Conservation (phyloP, 225 moss, liverwort and hornwort genomes). For the Lunularia cruciata region DNA sequence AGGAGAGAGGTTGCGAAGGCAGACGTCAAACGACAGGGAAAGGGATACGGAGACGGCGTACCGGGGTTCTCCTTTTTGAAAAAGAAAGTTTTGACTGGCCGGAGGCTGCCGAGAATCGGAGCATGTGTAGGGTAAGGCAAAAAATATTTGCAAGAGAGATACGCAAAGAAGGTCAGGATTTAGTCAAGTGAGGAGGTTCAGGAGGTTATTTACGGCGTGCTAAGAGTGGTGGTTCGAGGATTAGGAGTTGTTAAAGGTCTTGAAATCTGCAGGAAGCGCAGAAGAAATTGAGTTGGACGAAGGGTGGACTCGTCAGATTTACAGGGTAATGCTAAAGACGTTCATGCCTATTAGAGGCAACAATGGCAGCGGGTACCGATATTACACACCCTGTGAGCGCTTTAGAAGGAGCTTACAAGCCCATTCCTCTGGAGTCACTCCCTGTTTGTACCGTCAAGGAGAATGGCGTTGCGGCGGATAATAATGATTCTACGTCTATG, state of each 20-base stretch:
- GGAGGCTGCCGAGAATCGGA: slow-evolving; percentile 13
- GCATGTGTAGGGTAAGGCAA: slow-evolving; percentile 15
- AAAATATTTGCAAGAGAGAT: slow-evolving; percentile 9
- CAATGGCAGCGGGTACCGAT: slow-evolving; percentile 98
- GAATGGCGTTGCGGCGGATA: slow-evolving; percentile 70
- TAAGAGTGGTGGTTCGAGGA: slow-evolving; percentile 1
- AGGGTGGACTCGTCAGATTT: slow-evolving; percentile 20
- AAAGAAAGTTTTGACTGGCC: background rate
- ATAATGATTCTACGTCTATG: slow-evolving; percentile 37
- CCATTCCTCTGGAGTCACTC: slow-evolving; percentile 42
- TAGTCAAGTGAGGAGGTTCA: background rate
- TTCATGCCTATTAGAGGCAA: slow-evolving; percentile 79
- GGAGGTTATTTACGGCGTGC: slow-evolving; percentile 2
- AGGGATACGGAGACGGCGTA: background rate
- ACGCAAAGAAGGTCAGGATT: slow-evolving; percentile 3
- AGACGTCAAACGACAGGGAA: slow-evolving; percentile 18
- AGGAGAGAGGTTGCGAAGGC: slow-evolving; percentile 7
- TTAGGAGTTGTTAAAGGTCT: slow-evolving; percentile 8
- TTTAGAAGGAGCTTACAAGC: slow-evolving; percentile 88
- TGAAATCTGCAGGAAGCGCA: slow-evolving; percentile 10
- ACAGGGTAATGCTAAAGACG: slow-evolving; percentile 42
- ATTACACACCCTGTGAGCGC: slow-evolving; percentile 95
- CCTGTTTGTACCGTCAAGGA: slow-evolving; percentile 71
- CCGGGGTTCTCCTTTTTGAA: slow-evolving; percentile 6
- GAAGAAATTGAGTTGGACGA: slow-evolving; percentile 4